Evolutionary conservation across 495 filamentous ascomycete genomes (phyloP), one percentile per base, ranked within the genome.

Genomic region (Jackrogersella multiformis): DNA sequence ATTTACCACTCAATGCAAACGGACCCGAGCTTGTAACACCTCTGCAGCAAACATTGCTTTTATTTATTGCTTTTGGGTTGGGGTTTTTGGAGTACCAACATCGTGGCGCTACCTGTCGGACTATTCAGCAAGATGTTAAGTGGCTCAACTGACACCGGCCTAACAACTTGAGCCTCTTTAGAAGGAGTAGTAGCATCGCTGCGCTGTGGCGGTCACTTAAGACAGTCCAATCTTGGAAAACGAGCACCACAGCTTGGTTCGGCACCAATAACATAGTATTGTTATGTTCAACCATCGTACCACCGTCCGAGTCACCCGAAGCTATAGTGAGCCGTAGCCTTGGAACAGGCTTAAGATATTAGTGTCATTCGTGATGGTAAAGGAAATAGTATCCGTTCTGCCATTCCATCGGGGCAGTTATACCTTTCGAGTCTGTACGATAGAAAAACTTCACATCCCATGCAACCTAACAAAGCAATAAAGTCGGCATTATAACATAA

Each of bases 1-100:
- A 64, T 55, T 57, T 55, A 18, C 66, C 49, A n/a, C 59, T 64
- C 54, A 59, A 63, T 54, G 42, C 18, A n/a, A 55, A 24, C n/a
- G 4, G 36, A 12, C 23, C 24, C 24, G 16, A n/a, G 23, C 23
- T 44, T 13, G 41, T 10, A 30, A 32, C 13, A n/a, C 21, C 20
- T 15, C 16, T n/a, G n/a, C n/a, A n/a, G n/a, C n/a, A n/a, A n/a
- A n/a, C n/a, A n/a, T n/a, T n/a, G n/a, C n/a, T n/a, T n/a, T n/a
- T n/a, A n/a, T n/a, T n/a, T n/a, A n/a, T n/a, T n/a, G n/a, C n/a
- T n/a, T n/a, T 26, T 38, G 5, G 26, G 20, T 2, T 1, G 13
- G 20, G 15, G 16, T 10, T 34, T 34, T 38, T 34, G 1, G 46
- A 34, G 15, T 16, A 8, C 21, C n/a, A 26, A 45, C 5, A 34